phyloP scores from a whole-genome alignment of 768 basidiomycete species.

The Pleurotus citrinopileatus region DNA sequence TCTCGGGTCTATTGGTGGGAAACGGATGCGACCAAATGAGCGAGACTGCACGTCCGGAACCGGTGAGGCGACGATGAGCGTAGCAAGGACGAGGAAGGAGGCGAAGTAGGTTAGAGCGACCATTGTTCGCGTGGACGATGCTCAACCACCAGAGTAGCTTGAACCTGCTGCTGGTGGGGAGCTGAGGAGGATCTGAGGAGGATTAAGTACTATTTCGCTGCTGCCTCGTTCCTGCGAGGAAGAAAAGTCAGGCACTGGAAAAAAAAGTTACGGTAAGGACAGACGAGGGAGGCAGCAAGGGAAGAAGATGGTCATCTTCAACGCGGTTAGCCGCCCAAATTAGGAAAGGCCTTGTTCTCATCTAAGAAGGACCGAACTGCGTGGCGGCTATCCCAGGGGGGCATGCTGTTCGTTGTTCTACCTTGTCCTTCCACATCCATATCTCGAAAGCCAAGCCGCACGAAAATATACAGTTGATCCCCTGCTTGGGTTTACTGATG shows the following conservation, averaged over 20 bases:
- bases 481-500: no score
- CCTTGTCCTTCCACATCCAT: no score
- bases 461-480: no score
- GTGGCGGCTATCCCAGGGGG: no score
- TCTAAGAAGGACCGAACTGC: neutral
- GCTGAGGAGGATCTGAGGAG: neutral
- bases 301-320: no score
- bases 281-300: neutral
- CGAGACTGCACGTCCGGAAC: neutral
- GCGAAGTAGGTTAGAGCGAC: conserved; percentile 30
- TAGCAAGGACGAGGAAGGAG: conserved; percentile 26
- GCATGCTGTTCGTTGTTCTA: no score
- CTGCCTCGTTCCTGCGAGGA: conserved; percentile 4
- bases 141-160: conserved; percentile 12
- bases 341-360: conserved; percentile 7
- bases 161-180: conserved; percentile 5
- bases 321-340: conserved; percentile 4
- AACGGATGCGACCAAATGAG: conserved; percentile 20
- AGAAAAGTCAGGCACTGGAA: conserved; percentile 8
- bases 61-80: conserved; percentile 28
- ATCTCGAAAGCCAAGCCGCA: no score
- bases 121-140: conserved; percentile 23
- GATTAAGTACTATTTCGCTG: neutral
- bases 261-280: neutral
- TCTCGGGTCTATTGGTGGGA: conserved; percentile 34